Evolutionary conservation across 805 yeast genomes (phyloP), one percentile per base, ranked within the genome.

Genomic region (Saccharomycopsis sp.): DNA sequence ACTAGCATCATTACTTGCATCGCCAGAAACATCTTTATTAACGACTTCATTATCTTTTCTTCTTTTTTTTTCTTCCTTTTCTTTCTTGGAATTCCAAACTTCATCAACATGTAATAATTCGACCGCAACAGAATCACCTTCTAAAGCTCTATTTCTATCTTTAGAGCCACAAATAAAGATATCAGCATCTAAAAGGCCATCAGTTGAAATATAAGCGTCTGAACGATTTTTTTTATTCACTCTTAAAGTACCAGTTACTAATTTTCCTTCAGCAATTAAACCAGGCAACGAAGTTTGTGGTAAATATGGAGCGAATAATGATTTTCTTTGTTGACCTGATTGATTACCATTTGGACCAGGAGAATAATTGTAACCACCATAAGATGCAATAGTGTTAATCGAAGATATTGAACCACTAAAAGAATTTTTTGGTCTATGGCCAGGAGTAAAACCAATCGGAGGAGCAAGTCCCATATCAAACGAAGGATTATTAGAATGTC

Each of bases 181-280:
- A 60, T 92, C 98, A 0, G 98, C 94, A 60, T 92, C 98, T 48
- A 92, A 70, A 25, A 88, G 71, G 1, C 96, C 96, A 58, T 88
- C 96, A 1, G 97, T 89, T 5, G 95, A 77, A n/a, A 92, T 97
- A 62, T 94, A 92, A 0, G 98, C 98, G 62, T 92, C 97, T 1
- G 96, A 86, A 52, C 98, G 72, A 59, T 92, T 92, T 61, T 92
- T 92, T 61, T 87, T 88, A 63, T 92, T 92, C 33, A 92, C 98
- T 49, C 98, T 73, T 52, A 92, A 66, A 21, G 80, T 81, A 52
- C 98, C 98, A 3, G 94, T 79, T 5, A 92, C 97, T 39, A 92
- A 67, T 48, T 87, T 74, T 17, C 97, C 97, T 48, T 89, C 96
- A 48, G 76, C 74, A 34, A 92, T 79, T 45, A 92, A 66, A 20